Percentiles rank a stretch among this genome's conserved stretches.
These are phyloP conservation scores for Rostrohypoxylon terebratum DNA, from an alignment of 495 filamentous ascomycete genomes.

Conservation along the genomic window DNA sequence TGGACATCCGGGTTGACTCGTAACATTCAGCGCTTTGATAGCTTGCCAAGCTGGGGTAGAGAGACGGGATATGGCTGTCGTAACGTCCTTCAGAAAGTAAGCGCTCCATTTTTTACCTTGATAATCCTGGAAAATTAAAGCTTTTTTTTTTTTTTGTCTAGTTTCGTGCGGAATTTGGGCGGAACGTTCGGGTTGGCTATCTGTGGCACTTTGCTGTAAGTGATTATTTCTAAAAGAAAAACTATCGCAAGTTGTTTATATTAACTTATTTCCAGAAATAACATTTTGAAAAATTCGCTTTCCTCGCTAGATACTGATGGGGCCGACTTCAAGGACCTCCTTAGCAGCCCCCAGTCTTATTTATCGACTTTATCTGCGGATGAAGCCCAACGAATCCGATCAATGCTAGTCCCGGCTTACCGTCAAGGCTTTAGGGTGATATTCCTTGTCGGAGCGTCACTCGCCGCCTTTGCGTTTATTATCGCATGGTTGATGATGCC, in stretches of 20 bases:
- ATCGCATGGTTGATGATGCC: conserved; percentile 61
- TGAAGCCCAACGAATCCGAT: conserved; percentile 54
- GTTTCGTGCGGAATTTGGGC: conserved; percentile 65
- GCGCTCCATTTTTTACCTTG: conserved; percentile 11
- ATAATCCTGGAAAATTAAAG: background rate
- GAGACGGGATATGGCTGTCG: conserved; percentile 66
- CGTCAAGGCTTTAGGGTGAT: conserved; percentile 62
- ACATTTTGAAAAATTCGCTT: conserved; percentile 55
- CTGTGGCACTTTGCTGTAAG: conserved; percentile 64
- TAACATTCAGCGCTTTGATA: conserved; percentile 54
- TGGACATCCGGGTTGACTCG: conserved; percentile 16
- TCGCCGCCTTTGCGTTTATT: conserved; percentile 61
- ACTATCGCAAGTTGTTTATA: background rate
- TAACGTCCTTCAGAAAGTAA: conserved; percentile 66
- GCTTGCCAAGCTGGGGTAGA: conserved; percentile 66
- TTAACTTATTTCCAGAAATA: conserved; percentile 54
- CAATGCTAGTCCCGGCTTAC: conserved; percentile 60
- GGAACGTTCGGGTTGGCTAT: conserved; percentile 66
- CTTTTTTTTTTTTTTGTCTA: no score
- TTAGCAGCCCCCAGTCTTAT: conserved; percentile 46
- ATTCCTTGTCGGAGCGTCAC: conserved; percentile 60
- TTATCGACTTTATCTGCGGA: conserved; percentile 49
- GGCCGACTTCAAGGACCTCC: conserved; percentile 41
- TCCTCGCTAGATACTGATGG: conserved; percentile 48
- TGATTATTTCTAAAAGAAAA: background rate